Percentiles rank a stretch among this genome's conserved stretches.
Evolutionary conservation across 164 flowering plant species (phyloP).

Genomic region (Tetrastigma voinierianum): DNA sequence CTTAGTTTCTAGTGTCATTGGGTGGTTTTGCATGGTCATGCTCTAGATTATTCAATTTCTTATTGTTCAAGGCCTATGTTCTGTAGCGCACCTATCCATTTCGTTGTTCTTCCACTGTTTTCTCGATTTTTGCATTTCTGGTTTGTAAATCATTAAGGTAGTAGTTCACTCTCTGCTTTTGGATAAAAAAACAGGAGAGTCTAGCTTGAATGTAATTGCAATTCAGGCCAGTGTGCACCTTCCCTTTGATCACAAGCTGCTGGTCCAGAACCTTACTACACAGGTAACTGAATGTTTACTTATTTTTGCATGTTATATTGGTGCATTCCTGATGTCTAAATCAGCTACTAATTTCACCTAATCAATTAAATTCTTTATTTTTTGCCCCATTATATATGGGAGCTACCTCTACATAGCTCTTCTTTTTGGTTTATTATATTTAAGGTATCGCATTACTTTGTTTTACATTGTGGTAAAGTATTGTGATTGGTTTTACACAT

Average conservation of each 20-base stretch:
- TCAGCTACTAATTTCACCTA: too few species aligned
- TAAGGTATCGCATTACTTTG: too few species aligned
- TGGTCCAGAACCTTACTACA: constrained; percentile 83
- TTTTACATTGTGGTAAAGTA: too few species aligned
- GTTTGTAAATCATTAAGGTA: neutral
- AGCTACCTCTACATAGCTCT: too few species aligned
- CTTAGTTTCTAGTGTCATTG: neutral
- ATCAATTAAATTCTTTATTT: too few species aligned
- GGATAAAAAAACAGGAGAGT: constrained; percentile 51
- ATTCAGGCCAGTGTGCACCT: constrained; percentile 85
- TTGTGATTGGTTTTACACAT: too few species aligned
- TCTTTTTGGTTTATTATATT: too few species aligned
- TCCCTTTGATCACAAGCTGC: constrained; percentile 63
- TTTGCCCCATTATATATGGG: too few species aligned
- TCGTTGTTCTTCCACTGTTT: neutral
- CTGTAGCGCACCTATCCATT: neutral
- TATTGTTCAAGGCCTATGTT: neutral
- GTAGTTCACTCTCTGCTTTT: neutral
- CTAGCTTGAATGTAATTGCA: constrained; percentile 62
- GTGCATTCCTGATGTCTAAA: too few species aligned
- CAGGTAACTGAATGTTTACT: constrained; percentile 45
- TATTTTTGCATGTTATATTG: neutral
- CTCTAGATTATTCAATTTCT: neutral
- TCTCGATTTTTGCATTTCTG: neutral
- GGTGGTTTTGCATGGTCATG: constrained; percentile 1